These are phyloP conservation scores for Apiospora koreana DNA, from an alignment of 2,329 filamentous ascomycete species.

Conservation along the genomic window DNA sequence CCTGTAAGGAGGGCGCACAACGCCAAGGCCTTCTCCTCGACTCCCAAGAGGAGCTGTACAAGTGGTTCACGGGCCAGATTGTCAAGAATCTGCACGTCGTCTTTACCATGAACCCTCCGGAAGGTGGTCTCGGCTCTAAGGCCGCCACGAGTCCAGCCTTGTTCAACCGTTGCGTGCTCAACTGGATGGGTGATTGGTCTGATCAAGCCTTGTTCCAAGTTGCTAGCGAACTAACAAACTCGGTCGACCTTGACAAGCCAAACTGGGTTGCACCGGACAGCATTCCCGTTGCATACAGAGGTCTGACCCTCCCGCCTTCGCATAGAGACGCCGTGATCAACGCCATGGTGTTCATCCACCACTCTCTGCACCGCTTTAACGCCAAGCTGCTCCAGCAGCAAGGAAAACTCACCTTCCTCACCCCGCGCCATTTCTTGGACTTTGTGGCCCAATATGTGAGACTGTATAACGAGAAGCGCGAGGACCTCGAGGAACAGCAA, in stretches of 20 bases:
- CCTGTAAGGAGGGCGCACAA: slow-evolving; percentile 97
- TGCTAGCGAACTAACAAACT: slow-evolving; percentile 90
- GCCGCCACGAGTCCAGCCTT: slow-evolving; percentile 95
- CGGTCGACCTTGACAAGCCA: slow-evolving; percentile 89
- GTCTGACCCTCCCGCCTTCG: slow-evolving; percentile 78
- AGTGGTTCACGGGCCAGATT: slow-evolving; percentile 99
- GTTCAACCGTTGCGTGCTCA: slow-evolving; percentile 99
- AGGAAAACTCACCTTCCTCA: slow-evolving; percentile 88
- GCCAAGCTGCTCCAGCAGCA: slow-evolving; percentile 86
- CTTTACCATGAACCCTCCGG: slow-evolving; percentile 99
- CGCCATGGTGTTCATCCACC: slow-evolving; percentile 98
- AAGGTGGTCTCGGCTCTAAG: slow-evolving; percentile 92
- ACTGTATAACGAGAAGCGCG: slow-evolving; percentile 96
- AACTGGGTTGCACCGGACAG: slow-evolving; percentile 86
- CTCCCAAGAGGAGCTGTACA: slow-evolving; percentile 99
- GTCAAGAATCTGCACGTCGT: slow-evolving; percentile 99
- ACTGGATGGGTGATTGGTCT: slow-evolving; percentile 99
- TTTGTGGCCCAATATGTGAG: slow-evolving; percentile 98
- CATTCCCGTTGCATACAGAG: slow-evolving; percentile 89
- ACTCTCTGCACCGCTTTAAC: slow-evolving; percentile 91
- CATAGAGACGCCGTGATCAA: slow-evolving; percentile 94
- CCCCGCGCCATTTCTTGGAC: slow-evolving; percentile 94
- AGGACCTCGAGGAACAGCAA: slow-evolving; percentile 97
- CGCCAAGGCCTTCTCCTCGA: slow-evolving; percentile 92
- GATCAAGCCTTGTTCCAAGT: slow-evolving; percentile 99